Evolutionary conservation across 2,329 filamentous ascomycete genomes (phyloP), one percentile per base, ranked within the genome.

Genomic region (Fusarium caatingaense): DNA sequence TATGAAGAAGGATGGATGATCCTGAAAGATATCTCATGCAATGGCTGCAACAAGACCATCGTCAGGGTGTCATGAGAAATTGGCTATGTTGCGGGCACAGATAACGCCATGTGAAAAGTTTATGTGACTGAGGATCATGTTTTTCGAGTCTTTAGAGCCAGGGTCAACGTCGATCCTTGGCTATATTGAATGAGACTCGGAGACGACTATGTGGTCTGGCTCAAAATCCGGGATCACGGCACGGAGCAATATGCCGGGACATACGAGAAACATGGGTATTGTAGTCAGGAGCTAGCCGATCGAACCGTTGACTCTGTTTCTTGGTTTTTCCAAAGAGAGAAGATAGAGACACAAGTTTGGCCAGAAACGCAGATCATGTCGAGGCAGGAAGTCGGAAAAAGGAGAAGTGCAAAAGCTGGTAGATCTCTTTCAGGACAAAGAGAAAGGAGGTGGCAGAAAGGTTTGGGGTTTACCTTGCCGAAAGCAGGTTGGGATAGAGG

Each of bases 381-480:
- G 32, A 55, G 34, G 25, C 25, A 37, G 5, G 9, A 47, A 51
- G 46, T 28, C 42, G 46, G 18, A 34, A 57, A 56, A 45, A 45
- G 42, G 34, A 59, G 11, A 49, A 48, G 25, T n/a, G 25, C 44
- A 15, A 42, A 49, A 37, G 41, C 18, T 45, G 61, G 13, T 5
- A 47, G 25, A 15, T 67, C 37, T 63, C 41, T 28, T 53, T 40
- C 37, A 44, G 27, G 62, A 48, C 41, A 54, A 41, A 58, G 44
- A 50, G 60, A 66, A 60, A 66, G 62, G 62, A 54, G 57, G 57
- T 60, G 54, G 54, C 64, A 64, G 56, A 59, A 58, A 49, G 56
- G 47, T 56, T 57, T 44, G 40, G 30, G 5, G 13, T 44, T 18
- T 15, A 10, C 8, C 18, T 23, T 42, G 64, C 51, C 49, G 25